Evolutionary conservation across 805 yeast species (phyloP).

Genomic region (Starmerella ratchasimensis): DNA sequence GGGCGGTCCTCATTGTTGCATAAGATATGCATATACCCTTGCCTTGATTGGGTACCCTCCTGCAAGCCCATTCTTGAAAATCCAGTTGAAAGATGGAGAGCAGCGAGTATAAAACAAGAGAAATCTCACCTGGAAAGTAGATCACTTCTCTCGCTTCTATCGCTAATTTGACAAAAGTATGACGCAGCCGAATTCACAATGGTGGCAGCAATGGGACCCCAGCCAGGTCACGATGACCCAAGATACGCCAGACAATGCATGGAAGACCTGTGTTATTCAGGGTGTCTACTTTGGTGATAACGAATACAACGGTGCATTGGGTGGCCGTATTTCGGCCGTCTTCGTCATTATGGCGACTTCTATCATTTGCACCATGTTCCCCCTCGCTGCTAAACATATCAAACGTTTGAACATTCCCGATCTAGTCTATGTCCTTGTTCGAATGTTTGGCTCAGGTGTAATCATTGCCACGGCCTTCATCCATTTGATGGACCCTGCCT

Average conservation of each 20-base stretch:
- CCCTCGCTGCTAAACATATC: constrained; percentile 22
- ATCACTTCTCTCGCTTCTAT: no score
- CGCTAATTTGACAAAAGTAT: background rate
- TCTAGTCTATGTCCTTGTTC: constrained; percentile 25
- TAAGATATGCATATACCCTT: background rate
- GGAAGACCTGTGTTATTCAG: constrained; percentile 32
- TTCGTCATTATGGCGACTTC: constrained; percentile 46
- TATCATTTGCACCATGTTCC: constrained; percentile 36
- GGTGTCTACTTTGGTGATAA: constrained; percentile 32
- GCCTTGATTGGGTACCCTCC: constrained; percentile 3
- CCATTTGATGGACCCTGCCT: constrained; percentile 39
- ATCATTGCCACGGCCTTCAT: constrained; percentile 64
- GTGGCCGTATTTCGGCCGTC: constrained; percentile 41
- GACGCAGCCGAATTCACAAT: constrained; percentile 1
- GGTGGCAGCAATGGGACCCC: constrained; percentile 24
- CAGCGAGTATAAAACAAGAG: background rate
- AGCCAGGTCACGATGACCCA: constrained; percentile 23
- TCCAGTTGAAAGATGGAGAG: no score
- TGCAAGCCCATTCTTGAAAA: background rate
- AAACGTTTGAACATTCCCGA: constrained; percentile 22
- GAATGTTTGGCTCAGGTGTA: constrained; percentile 61
- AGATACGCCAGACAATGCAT: constrained; percentile 25
- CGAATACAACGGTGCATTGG: constrained; percentile 33
- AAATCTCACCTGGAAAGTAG: background rate
- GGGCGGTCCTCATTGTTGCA: background rate